Conservation (phyloP, 225 moss, liverwort and hornwort genomes). For the Marchantia polymorpha region DNA sequence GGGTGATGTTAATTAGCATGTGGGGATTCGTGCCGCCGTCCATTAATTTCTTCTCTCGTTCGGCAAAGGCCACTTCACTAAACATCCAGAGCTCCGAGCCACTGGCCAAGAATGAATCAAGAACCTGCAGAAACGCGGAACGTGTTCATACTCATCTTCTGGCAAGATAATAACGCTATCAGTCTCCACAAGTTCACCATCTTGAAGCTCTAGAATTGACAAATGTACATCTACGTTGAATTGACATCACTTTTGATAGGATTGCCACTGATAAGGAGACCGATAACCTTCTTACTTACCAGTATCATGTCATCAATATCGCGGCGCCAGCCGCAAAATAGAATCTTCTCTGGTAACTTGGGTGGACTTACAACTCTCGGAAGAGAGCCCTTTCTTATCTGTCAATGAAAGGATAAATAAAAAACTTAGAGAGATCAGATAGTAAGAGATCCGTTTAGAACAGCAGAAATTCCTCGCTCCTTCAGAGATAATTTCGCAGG, state of each 20-base stretch:
- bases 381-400: conserved; percentile 43
- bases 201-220: not conserved
- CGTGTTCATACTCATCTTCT: not conserved
- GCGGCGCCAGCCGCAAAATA: conserved; percentile 76
- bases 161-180: not conserved
- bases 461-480: too few species aligned
- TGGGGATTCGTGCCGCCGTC: conserved; percentile 40
- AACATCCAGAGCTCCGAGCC: conserved; percentile 80
- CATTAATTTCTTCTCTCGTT: conserved; percentile 51
- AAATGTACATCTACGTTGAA: not conserved
- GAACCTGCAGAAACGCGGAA: conserved; percentile 31
- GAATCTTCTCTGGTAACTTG: conserved; percentile 63
- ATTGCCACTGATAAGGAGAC: not conserved
- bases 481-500: too few species aligned
- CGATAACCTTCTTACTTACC: conserved; percentile 10
- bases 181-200: not conserved
- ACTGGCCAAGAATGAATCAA: conserved; percentile 49
- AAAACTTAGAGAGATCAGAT: not conserved
- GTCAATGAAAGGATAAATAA: not conserved
- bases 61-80: conserved; percentile 50
- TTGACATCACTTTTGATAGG: not conserved
- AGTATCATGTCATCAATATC: conserved; percentile 62
- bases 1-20: conserved; percentile 46
- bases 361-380: conserved; percentile 32
- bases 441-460: too few species aligned